These are phyloP conservation scores for Amanita subjunquillea DNA, from an alignment of 768 basidiomycete genomes.

Conservation along the genomic window DNA sequence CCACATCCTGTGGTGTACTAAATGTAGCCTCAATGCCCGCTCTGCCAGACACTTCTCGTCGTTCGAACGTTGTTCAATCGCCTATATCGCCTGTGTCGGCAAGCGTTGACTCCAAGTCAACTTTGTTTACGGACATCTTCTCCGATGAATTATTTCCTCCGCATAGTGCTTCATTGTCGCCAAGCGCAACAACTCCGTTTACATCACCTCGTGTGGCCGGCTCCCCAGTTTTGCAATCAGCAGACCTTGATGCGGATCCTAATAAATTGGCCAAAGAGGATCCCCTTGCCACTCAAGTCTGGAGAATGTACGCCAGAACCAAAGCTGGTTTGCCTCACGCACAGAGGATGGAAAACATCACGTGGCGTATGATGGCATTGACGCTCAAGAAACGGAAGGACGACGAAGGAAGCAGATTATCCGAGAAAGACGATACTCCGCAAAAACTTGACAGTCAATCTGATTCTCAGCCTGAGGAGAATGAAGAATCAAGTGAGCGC, in stretches of 20 bases:
- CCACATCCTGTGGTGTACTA: slow-evolving; percentile 29
- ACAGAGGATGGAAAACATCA: slow-evolving; percentile 95
- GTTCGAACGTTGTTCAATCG: slow-evolving; percentile 25
- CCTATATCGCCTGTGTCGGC: slow-evolving; percentile 36
- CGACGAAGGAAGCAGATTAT: slow-evolving; percentile 39
- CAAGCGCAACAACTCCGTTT: slow-evolving; percentile 40
- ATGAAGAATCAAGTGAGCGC: slow-evolving; percentile 23
- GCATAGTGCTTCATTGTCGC: slow-evolving; percentile 25
- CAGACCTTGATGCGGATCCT: slow-evolving; percentile 41
- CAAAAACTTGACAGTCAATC: slow-evolving; percentile 10
- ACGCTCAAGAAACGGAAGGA: slow-evolving; percentile 85
- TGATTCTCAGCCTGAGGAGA: slow-evolving; percentile 18
- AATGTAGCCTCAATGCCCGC: slow-evolving; percentile 25
- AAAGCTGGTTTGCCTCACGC: slow-evolving; percentile 87
- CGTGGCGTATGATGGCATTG: slow-evolving; percentile 98
- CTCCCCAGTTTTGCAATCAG: slow-evolving; percentile 54
- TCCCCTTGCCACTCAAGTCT: slow-evolving; percentile 90
- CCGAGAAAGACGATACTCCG: slow-evolving; percentile 4
- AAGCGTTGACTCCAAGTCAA: slow-evolving; percentile 44
- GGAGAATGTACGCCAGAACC: slow-evolving; percentile 91
- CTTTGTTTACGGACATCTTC: slow-evolving; percentile 61
- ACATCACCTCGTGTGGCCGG: slow-evolving; percentile 59
- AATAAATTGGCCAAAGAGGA: slow-evolving; percentile 71
- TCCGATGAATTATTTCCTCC: slow-evolving; percentile 53
- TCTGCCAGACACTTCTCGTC: slow-evolving; percentile 23